Conservation (phyloP, 768 basidiomycete genomes). For the Lyophyllum semitale region DNA sequence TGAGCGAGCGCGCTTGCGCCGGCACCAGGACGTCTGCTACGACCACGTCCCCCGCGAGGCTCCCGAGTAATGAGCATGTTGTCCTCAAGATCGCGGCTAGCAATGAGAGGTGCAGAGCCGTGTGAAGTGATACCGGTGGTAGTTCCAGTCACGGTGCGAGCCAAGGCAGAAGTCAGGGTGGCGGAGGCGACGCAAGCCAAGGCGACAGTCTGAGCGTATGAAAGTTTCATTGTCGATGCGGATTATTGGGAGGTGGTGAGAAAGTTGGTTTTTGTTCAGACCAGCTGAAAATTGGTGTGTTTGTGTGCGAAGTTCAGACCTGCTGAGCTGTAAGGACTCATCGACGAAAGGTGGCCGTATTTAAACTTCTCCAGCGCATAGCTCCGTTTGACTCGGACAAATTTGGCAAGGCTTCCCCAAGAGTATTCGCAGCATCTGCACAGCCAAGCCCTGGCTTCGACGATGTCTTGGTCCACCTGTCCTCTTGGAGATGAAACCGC, state of each 20-base stretch:
- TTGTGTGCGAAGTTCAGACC: slow-evolving; percentile 9
- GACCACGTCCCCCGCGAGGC: slow-evolving; percentile 1
- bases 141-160: neutral
- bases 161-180: slow-evolving; percentile 7
- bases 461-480: neutral
- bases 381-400: neutral
- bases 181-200: slow-evolving; percentile 14
- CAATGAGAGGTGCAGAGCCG: neutral
- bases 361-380: neutral
- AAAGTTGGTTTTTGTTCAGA: slow-evolving; percentile 3
- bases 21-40: neutral
- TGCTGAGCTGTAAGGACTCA: slow-evolving; percentile 9
- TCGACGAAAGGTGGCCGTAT: neutral
- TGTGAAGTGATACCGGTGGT: neutral
- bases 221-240: slow-evolving; percentile 11
- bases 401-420: too few relatives aligned
- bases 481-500: neutral
- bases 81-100: neutral
- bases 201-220: slow-evolving; percentile 9
- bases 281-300: slow-evolving; percentile 7
- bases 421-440: neutral
- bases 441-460: neutral
- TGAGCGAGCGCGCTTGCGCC: slow-evolving; percentile 3
- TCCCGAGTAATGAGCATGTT: neutral
- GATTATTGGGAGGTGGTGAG: neutral